A percentile compares a stretch with the other conserved stretches of the same genome.
phyloP scores from a whole-genome alignment of 1,139 yeast species.

The Suhomyces maxii region DNA sequence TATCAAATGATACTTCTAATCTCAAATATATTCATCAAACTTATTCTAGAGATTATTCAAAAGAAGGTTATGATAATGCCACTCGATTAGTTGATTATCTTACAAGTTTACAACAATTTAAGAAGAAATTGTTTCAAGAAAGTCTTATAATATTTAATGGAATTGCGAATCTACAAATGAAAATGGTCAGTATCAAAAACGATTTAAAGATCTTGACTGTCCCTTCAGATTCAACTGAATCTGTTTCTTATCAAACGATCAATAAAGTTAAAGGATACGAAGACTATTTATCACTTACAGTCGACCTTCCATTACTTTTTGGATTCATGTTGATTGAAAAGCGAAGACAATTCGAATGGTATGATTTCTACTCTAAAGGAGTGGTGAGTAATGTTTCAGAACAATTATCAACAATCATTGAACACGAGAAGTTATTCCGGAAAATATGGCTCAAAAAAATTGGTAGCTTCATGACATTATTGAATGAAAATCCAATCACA shows the following conservation, averaged over 20 bases:
- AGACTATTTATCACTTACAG: slow-evolving; percentile 51
- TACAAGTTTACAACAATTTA: slow-evolving; percentile 25
- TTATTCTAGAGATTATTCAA: slow-evolving; percentile 19
- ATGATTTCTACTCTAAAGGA: slow-evolving; percentile 50
- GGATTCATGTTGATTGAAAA: slow-evolving; percentile 76
- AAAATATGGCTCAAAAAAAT: slow-evolving; percentile 65
- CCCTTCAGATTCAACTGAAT: slow-evolving; percentile 7
- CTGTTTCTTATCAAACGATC: slow-evolving; percentile 25
- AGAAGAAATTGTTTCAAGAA: slow-evolving; percentile 23
- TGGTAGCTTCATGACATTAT: slow-evolving; percentile 43
- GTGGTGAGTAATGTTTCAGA: slow-evolving; percentile 56
- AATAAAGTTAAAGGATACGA: slow-evolving; percentile 40
- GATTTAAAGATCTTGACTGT: slow-evolving; percentile 24
- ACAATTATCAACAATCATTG: slow-evolving; percentile 56
- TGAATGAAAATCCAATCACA: slow-evolving; percentile 26
- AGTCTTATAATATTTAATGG: slow-evolving; percentile 29
- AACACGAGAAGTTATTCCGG: slow-evolving; percentile 59
- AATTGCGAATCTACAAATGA: slow-evolving; percentile 43
- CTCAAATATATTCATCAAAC: slow-evolving; percentile 16
- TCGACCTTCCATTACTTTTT: slow-evolving; percentile 77
- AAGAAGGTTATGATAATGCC: slow-evolving; percentile 16
- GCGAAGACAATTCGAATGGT: slow-evolving; percentile 70
- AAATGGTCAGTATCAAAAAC: slow-evolving; percentile 36
- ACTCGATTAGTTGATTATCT: slow-evolving; percentile 16
- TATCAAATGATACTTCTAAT: slow-evolving; percentile 10